Base-by-base conservation (phyloP, 2,329 filamentous ascomycete genomes). In the Fusarium xylarioides region DNA sequence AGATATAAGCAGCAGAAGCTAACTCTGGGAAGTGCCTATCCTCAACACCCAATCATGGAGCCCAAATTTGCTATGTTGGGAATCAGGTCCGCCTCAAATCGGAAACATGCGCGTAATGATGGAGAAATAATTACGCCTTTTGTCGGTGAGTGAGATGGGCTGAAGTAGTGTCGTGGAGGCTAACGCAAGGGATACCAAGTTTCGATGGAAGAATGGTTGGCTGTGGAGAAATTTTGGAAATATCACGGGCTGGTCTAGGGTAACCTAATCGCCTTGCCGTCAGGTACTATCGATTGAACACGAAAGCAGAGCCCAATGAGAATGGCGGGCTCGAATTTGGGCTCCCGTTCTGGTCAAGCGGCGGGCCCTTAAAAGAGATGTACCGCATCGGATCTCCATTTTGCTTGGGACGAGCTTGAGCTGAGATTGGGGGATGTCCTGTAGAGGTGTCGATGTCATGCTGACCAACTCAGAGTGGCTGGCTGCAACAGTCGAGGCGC, bases 351-450 rank as follows among this genome's bases (percentile, higher is more conserved):
- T 58, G 70, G 70, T 67, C 42, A 73, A 74, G 70, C 57, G 61
- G 40, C 62, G 49, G 70, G 62, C 54, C 65, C 58, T 54, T 64
- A 56, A 62, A 35, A 46, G 53, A 47, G 19, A 60, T 49, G 70
- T 56, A 73, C 66, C 61, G 66, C 70, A 74, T 73, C 70, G 50
- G 70, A 71, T 73, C 70, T 56, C 58, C 49, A 40, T 59, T 37
- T 59, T 57, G 43, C 35, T 58, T 58, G 46, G 55, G 26, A 60
- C 42, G 18, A 53, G 50, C 44, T 58, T 26, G 38, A 69, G 66
- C 65, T 69, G 66, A 69, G 65, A 69, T 69, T 53, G 42, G 35
- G 40, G 49, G 37, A 74, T 52, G 42, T 52, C 30, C 40, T 46
- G 43, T 40, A 26, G 52, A 62, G 47, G 37, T 71, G 61, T 71